Evolutionary conservation across 2,329 filamentous ascomycete species (phyloP).

Genomic region (Apiospora phragmitis): DNA sequence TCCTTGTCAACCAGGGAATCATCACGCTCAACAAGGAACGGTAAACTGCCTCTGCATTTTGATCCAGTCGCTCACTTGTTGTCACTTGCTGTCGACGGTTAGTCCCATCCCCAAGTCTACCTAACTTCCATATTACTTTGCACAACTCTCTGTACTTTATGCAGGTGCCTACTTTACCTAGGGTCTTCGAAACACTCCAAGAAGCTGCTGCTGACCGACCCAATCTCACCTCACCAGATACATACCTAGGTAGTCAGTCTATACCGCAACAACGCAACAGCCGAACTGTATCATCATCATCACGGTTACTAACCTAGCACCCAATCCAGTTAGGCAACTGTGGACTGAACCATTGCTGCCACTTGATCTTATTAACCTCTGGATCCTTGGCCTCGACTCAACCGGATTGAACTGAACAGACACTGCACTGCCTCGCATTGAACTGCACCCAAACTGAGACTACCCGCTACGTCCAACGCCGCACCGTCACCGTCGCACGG

Average conservation of each 20-base stretch:
- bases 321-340: conserved; percentile 9
- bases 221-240: neutral
- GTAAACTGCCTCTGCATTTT: neutral
- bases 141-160: neutral
- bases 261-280: conserved; percentile 1
- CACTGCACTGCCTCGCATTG: conserved; percentile 3
- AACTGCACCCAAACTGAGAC: conserved; percentile 3
- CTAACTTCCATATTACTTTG: too few species aligned
- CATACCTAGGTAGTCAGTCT: neutral
- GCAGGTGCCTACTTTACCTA: neutral
- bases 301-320: conserved; percentile 7
- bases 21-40: neutral
- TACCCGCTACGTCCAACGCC: conserved; percentile 5
- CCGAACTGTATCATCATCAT: neutral
- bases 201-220: conserved; percentile 1
- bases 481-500: conserved; percentile 8
- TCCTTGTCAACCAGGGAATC: neutral
- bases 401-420: conserved; percentile 7
- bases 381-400: conserved; percentile 4
- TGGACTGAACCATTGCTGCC: conserved; percentile 1
- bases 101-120: too few species aligned
- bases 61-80: too few species aligned
- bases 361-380: conserved; percentile 5
- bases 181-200: neutral
- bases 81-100: too few species aligned